Base-by-base conservation (phyloP, 768 basidiomycete genomes). In the Lyophyllum atratum region DNA sequence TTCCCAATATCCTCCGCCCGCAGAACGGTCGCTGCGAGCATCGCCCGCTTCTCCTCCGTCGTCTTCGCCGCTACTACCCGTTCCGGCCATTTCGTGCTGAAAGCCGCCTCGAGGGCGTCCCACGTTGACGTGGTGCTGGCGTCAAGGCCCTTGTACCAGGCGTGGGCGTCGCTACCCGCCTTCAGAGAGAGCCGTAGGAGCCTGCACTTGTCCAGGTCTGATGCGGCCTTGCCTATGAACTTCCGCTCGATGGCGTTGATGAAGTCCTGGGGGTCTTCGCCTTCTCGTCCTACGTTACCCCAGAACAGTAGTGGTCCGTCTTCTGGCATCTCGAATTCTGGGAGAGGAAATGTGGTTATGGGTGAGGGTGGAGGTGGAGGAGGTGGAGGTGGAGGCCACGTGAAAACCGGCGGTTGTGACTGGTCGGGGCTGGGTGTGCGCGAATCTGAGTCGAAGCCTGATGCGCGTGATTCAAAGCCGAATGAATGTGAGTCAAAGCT, bases 201-300 rank as follows among this genome's bases (percentile, higher is more conserved):
- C 3, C 19, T 10, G 25, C 63, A 37, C 28, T 63, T 63, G 14
- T 57, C 49, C 3, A n/a, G 34, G 9, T 62, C 64, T 6, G 57
- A 12, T n/a, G 46, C 10, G 6, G 22, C 55, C 3, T 52, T 56
- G 22, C 31, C 22, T n/a, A 59, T 9, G 21, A 59, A 58, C 11
- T 22, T 42, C 2, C 40, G 45, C 47, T 62, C 54, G 6, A 65
- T 37, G 4, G 58, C 29, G 21, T 65, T 64, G 24, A 64, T 56
- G 43, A 65, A 65, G 48, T 67, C 64, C 55, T 65, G 62, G 0
- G 66, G 54, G 58, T 65, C 50, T n/a, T 53, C 61, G 15, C 44
- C 54, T 15, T 44, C 22, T 2, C 28, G 40, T 5, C 45, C 49
- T 21, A 45, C 43, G 29, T 55, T 44, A 21, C 59, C 54, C 40